Base-by-base conservation (phyloP, 2,329 filamentous ascomycete genomes). In the Chalara sp. region DNA sequence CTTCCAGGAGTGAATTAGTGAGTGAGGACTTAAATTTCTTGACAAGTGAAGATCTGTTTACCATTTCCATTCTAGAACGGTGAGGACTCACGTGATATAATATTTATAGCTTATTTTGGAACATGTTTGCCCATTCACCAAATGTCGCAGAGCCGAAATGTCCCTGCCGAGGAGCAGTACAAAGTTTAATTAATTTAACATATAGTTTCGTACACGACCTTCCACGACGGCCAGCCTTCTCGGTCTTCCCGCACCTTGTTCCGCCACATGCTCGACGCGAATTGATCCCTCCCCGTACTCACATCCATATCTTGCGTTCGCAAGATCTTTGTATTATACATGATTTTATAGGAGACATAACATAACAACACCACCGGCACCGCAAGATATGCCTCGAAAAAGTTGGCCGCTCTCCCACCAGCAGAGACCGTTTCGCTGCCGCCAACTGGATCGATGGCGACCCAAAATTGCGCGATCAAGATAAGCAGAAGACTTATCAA, bases 201-300 rank as follows among this genome's bases (percentile, higher is more conserved):
- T 54, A 91, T 69, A 53, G 83, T 79, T 65, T 86, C 86, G 66
- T 90, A 92, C 13, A 81, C 56, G 62, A 76, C 81, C 72, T 91
- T 93, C 87, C 87, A 92, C 53, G 61, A 68, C 0, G 87, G 87
- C 88, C 87, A 91, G 6, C 67, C 65, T 40, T 75, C 78, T 62
- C 76, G 75, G 71, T 96, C 90, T 50, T 86, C 84, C 44, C 76
- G 72, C 73, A 96, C 91, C 67, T 93, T 85, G 47, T 83, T 83
- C 48, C 93, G 74, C 46, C 96, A 71, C 54, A 87, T 79, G 39
- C 83, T 80, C 47, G 95, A 70, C 65, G 95, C 90, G 53, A 96
- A 79, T 63, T 96, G 89, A 43, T 91, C 78, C 41, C 91, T 81
- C 3, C 92, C 92, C 0, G 90, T 95, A 55, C 85, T 80, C 56